These are phyloP conservation scores for Paecilomyces sp. DNA, from an alignment of 2,329 filamentous ascomycete species.

Conservation along the genomic window DNA sequence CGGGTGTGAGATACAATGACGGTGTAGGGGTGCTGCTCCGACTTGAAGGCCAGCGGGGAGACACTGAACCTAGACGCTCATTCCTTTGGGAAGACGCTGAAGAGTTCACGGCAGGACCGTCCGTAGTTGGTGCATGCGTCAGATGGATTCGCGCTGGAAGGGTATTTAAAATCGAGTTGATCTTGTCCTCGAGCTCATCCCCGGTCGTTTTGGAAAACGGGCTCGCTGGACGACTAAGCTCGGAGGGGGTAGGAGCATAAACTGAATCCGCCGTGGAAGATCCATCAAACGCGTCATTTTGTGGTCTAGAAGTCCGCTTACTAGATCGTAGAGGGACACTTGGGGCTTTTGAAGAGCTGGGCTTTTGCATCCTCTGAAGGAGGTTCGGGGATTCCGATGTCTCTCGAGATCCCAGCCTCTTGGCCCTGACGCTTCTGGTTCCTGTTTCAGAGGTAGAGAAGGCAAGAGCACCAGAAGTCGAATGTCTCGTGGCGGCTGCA, in stretches of 20 bases:
- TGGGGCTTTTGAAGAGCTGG: background rate
- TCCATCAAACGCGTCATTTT: background rate
- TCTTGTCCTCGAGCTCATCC: slow-evolving; percentile 70
- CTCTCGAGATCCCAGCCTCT: background rate
- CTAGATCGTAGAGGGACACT: background rate
- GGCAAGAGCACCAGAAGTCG: background rate
- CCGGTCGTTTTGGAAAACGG: slow-evolving; percentile 40
- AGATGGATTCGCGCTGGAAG: slow-evolving; percentile 77
- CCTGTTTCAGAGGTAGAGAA: background rate
- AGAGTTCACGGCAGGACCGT: slow-evolving; percentile 22
- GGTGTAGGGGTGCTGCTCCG: slow-evolving; percentile 55
- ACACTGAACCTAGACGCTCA: slow-evolving; percentile 35
- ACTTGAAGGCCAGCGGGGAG: slow-evolving; percentile 25
- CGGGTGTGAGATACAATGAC: slow-evolving; percentile 64
- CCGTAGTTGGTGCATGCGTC: slow-evolving; percentile 43
- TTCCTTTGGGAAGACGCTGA: slow-evolving; percentile 26
- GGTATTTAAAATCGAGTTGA: slow-evolving; percentile 67
- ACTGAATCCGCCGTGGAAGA: background rate
- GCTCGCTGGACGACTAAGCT: slow-evolving; percentile 36
- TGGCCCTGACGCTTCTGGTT: background rate
- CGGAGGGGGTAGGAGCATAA: slow-evolving; percentile 8
- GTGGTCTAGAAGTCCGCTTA: background rate
- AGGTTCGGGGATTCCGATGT: background rate
- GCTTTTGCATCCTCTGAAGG: background rate
- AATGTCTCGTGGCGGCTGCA: background rate